Conservation (phyloP, 805 yeast genomes). For the Kuraishia molischiana region DNA sequence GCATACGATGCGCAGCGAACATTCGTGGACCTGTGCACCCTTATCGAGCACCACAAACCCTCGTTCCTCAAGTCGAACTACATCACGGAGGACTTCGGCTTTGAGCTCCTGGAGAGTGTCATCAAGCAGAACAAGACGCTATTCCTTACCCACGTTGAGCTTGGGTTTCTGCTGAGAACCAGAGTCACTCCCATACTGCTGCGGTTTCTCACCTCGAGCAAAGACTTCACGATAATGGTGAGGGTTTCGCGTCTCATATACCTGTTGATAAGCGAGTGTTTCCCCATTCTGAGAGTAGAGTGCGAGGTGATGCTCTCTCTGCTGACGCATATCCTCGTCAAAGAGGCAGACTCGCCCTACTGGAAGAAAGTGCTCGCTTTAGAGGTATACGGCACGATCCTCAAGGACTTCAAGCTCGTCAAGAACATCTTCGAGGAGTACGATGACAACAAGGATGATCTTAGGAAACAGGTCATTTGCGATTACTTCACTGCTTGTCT, state of each 20-base stretch:
- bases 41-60: constrained; percentile 52
- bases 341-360: constrained; percentile 38
- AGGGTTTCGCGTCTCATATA: constrained; percentile 67
- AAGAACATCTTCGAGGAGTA: constrained; percentile 47
- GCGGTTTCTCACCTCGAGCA: constrained; percentile 46
- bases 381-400: constrained; percentile 59
- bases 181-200: constrained; percentile 70
- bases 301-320: constrained; percentile 73
- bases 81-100: constrained; percentile 55
- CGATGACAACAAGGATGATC: constrained; percentile 40
- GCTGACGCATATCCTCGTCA: constrained; percentile 60
- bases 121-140: constrained; percentile 49
- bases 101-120: constrained; percentile 78
- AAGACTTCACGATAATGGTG: constrained; percentile 59
- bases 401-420: constrained; percentile 44
- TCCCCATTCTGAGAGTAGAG: constrained; percentile 59
- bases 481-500: constrained; percentile 40
- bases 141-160: constrained; percentile 51
- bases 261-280: constrained; percentile 51
- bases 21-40: constrained; percentile 61
- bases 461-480: constrained; percentile 48
- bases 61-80: constrained; percentile 39
- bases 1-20: constrained; percentile 65
- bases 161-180: constrained; percentile 55
- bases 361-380: constrained; percentile 74